Evolutionary conservation across 768 basidiomycete species (phyloP).

Genomic region (Suillus fuscotomentosus): DNA sequence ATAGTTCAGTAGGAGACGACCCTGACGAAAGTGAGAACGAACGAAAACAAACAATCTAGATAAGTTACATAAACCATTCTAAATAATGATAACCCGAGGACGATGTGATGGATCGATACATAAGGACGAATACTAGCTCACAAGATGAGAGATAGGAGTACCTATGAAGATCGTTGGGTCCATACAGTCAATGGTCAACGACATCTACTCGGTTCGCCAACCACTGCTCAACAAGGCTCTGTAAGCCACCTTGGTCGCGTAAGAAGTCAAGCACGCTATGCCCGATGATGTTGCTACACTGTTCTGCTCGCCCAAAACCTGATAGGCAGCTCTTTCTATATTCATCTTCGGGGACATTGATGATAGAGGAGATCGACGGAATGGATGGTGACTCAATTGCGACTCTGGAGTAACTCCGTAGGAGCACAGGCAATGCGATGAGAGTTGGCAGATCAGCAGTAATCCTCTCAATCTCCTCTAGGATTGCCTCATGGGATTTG

Average conservation of each 20-base stretch:
- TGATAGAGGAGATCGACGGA: constrained; percentile 35
- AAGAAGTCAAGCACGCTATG: constrained; percentile 56
- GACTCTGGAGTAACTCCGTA: constrained; percentile 42
- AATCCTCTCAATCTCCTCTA: constrained; percentile 47
- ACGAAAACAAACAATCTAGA: not conserved
- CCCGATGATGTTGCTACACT: constrained; percentile 60
- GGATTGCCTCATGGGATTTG: constrained; percentile 24
- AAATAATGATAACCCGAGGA: not conserved
- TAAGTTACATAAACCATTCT: not conserved
- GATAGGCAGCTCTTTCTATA: constrained; percentile 69
- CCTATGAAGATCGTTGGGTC: not conserved
- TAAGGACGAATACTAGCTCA: not conserved
- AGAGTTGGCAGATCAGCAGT: constrained; percentile 71
- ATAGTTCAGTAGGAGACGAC: not conserved
- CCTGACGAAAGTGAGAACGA: not conserved
- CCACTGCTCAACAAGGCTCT: constrained; percentile 40
- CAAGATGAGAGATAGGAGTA: not conserved
- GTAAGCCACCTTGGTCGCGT: constrained; percentile 31
- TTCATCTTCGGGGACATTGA: constrained; percentile 58
- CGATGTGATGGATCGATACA: not conserved
- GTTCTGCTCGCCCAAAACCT: constrained; percentile 78
- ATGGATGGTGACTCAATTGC: not conserved
- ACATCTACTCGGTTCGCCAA: constrained; percentile 32
- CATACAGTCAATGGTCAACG: constrained; percentile 19
- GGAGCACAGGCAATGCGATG: constrained; percentile 66